A percentile compares a stretch with the other conserved stretches of the same genome.
Conservation (phyloP, 306 rosid species). For the Crataegus laevigata region DNA sequence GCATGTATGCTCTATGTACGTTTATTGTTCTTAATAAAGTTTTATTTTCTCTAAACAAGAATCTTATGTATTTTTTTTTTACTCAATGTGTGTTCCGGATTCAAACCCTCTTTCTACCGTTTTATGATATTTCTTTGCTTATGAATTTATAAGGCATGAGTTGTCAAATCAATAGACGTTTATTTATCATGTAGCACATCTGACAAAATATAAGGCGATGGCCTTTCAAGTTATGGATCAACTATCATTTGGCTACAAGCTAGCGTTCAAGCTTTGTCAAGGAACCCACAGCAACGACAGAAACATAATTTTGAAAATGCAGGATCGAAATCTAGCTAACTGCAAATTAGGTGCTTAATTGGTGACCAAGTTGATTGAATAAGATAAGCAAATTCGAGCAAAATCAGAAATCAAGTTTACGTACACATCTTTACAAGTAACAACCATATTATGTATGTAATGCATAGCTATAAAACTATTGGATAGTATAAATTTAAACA, state of each 20-base stretch:
- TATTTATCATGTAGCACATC: neutral
- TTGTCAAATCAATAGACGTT: slow-evolving; percentile 20
- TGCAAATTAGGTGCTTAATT: neutral
- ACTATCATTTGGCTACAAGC: neutral
- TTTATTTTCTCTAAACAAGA: neutral
- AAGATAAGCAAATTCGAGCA: neutral
- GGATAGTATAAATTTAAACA: too few species aligned
- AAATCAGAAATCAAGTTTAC: neutral
- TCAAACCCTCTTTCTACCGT: neutral
- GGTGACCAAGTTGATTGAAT: neutral
- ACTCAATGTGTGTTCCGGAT: too few species aligned
- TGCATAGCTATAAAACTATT: too few species aligned
- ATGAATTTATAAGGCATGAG: neutral
- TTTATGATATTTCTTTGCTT: neutral
- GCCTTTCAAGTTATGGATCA: neutral
- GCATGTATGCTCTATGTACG: too few species aligned
- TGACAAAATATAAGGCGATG: neutral
- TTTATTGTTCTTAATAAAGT: neutral
- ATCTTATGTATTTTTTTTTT: neutral
- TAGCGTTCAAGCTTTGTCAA: neutral
- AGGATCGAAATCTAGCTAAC: neutral
- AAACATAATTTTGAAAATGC: neutral
- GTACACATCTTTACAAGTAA: neutral
- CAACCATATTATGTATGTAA: neutral
- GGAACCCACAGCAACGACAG: neutral